These are phyloP conservation scores for Pythium pectinolyticum DNA, from an alignment of 352 stramenopile species.

Conservation along the genomic window DNA sequence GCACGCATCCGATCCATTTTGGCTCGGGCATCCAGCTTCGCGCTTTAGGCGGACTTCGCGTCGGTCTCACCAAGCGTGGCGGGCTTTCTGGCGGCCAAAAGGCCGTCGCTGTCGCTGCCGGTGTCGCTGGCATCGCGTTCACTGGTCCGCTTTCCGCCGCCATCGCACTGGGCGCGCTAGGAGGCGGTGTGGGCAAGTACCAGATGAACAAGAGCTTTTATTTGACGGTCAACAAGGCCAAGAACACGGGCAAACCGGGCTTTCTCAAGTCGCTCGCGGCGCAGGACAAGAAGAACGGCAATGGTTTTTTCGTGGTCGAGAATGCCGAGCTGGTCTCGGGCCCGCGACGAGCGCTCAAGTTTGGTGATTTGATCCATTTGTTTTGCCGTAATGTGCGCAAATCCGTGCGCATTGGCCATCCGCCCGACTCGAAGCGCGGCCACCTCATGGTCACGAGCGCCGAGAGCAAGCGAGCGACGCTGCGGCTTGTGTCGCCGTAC, in stretches of 20 bases:
- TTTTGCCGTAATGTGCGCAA: constrained; percentile 46
- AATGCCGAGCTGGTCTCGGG: constrained; percentile 57
- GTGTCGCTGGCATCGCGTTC: constrained; percentile 53
- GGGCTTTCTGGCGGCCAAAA: constrained; percentile 57
- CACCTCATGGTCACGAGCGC: constrained; percentile 48
- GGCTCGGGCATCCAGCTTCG: constrained; percentile 45
- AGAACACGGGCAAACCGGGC: constrained; percentile 18
- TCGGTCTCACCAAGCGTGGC: constrained; percentile 55
- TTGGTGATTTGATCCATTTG: constrained; percentile 56
- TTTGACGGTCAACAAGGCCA: constrained; percentile 43
- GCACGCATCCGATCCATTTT: constrained; percentile 38
- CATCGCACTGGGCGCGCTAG: constrained; percentile 51
- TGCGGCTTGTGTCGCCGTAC: constrained; percentile 62
- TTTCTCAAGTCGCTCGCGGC: constrained; percentile 7
- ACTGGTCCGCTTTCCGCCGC: constrained; percentile 53
- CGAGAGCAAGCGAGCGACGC: constrained; percentile 33
- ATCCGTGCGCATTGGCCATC: constrained; percentile 41
- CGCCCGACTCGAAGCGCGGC: constrained; percentile 55
- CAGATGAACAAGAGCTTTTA: constrained; percentile 67
- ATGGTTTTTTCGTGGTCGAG: constrained; percentile 53
- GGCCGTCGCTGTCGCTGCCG: constrained; percentile 47
- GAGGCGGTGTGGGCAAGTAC: constrained; percentile 60
- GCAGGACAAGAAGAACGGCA: constrained; percentile 19
- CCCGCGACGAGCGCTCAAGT: constrained; percentile 41
- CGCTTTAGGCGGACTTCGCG: constrained; percentile 46